A percentile compares a stretch with the other conserved stretches of the same genome.
These are phyloP conservation scores for Skeletonema marinoi DNA, from an alignment of 108 stramenopile species.

Conservation along the genomic window DNA sequence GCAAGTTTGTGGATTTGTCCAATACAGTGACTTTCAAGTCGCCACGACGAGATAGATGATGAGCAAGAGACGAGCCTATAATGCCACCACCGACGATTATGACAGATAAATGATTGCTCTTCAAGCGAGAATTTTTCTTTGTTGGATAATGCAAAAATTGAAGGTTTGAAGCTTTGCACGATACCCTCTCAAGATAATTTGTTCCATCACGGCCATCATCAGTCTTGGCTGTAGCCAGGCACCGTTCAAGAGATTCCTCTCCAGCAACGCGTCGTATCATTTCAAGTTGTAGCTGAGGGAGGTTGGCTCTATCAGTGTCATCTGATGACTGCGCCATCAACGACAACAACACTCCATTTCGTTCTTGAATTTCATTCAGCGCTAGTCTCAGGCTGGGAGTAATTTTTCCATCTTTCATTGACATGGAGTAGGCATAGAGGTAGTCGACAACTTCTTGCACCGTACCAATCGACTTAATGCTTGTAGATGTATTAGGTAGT, in stretches of 20 bases:
- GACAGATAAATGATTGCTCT: conserved; percentile 2
- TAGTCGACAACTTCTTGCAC: conserved; percentile 35
- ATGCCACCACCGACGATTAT: conserved; percentile 50
- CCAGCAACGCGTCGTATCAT: conserved; percentile 41
- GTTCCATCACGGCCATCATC: background rate
- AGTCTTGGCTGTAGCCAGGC: background rate
- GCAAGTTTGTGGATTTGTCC: conserved; percentile 30
- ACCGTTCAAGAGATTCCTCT: conserved; percentile 2
- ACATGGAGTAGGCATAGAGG: conserved; percentile 57
- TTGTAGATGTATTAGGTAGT: background rate
- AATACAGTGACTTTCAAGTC: conserved; percentile 47
- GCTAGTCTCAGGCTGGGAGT: conserved; percentile 59
- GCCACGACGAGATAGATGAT: conserved; percentile 35
- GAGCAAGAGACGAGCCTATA: conserved; percentile 51
- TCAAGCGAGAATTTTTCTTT: background rate
- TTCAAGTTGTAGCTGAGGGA: conserved; percentile 29
- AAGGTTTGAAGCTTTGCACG: conserved; percentile 17
- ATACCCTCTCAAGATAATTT: background rate
- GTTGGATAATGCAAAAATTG: conserved; percentile 21
- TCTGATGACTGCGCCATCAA: conserved; percentile 13
- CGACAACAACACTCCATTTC: conserved; percentile 58
- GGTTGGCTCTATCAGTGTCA: background rate
- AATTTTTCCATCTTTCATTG: conserved; percentile 54
- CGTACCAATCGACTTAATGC: background rate
- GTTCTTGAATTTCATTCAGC: conserved; percentile 51